phyloP scores from a whole-genome alignment of 495 filamentous ascomycete species.

The Neurospora tetraspora region DNA sequence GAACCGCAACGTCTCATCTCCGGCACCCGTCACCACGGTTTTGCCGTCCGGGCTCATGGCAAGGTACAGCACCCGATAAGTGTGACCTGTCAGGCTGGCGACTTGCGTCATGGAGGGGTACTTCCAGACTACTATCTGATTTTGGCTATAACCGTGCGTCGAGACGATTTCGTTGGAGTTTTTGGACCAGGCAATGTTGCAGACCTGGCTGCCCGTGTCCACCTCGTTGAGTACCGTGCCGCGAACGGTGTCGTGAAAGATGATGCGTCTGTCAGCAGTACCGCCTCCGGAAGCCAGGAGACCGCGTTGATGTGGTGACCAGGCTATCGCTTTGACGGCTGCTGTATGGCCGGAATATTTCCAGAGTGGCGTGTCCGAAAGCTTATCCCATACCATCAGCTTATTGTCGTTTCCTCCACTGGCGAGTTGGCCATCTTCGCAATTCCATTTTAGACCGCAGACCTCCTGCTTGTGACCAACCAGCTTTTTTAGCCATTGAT shows the following conservation, averaged over 20 bases:
- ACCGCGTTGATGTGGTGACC: constrained; percentile 91
- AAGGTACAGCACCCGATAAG: constrained; percentile 89
- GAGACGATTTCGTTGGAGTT: constrained; percentile 95
- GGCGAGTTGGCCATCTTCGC: constrained; percentile 88
- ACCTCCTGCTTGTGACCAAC: constrained; percentile 98
- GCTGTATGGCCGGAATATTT: constrained; percentile 90
- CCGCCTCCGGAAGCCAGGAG: constrained; percentile 93
- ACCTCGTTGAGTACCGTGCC: constrained; percentile 70
- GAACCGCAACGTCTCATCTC: constrained; percentile 91
- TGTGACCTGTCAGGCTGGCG: constrained; percentile 88
- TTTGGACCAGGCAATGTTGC: constrained; percentile 91
- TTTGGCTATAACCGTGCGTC: constrained; percentile 95
- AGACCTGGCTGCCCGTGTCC: constrained; percentile 94
- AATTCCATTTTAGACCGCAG: constrained; percentile 96
- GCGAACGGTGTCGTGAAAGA: constrained; percentile 90
- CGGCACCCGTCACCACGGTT: constrained; percentile 89
- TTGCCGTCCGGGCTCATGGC: constrained; percentile 95
- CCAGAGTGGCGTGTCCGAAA: constrained; percentile 75
- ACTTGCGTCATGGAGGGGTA: constrained; percentile 97
- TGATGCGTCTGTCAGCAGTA: constrained; percentile 90
- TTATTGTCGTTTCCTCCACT: constrained; percentile 98
- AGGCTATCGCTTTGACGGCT: constrained; percentile 96
- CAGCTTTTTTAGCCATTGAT: constrained; percentile 76
- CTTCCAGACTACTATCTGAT: constrained; percentile 98
- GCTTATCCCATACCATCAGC: constrained; percentile 93